Evolutionary conservation across 768 basidiomycete species (phyloP), one percentile per base, ranked within the genome.

Genomic region (Postia placenta): DNA sequence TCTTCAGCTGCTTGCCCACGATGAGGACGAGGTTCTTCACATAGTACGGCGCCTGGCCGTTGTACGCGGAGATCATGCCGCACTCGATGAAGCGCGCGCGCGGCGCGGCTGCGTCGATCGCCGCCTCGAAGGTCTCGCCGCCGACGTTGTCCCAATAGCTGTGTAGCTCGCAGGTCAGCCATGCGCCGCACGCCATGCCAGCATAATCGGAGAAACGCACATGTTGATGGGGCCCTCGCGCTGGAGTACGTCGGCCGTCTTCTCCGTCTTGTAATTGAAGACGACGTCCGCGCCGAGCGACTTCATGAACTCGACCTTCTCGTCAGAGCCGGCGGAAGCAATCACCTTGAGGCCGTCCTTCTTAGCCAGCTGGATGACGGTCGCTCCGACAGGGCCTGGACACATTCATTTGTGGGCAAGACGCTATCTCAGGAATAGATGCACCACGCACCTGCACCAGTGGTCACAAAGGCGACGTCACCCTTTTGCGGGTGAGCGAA

Each of bases 191-290:
- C 5, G 12, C 15, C 17, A 22, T 19, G 14, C 12, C 7, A 5
- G 14, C 6, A 47, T n/a, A n/a, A n/a, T 39, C 36, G 14, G 11
- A 37, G 11, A 50, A 41, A 56, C 59, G 45, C 63, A 79, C 67
- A 81, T 64, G 56, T 82, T 69, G 39, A 84, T 71, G 0, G 75
- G 78, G 2, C 83, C 83, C 54, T 86, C 73, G 49, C 71, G 72
- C 51, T 60, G 59, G 33, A 90, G 65, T 2, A 83, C 67, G 11
- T 81, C 76, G 1, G 56, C 57, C 0, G 76, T 79, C 41, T 68
- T 67, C 0, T 69, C 68, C 0, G 74, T 85, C 71, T 89, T 85
- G 67, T 85, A 87, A 62, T 88, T 86, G 69, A 86, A 87, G 0
- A 73, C 79, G 5, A 83, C 74, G 55, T 89, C 85, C 0, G 79